Evolutionary conservation across 2,329 filamentous ascomycete species (phyloP), one percentile per base, ranked within the genome.

Genomic region (Diaporthe velutina): DNA sequence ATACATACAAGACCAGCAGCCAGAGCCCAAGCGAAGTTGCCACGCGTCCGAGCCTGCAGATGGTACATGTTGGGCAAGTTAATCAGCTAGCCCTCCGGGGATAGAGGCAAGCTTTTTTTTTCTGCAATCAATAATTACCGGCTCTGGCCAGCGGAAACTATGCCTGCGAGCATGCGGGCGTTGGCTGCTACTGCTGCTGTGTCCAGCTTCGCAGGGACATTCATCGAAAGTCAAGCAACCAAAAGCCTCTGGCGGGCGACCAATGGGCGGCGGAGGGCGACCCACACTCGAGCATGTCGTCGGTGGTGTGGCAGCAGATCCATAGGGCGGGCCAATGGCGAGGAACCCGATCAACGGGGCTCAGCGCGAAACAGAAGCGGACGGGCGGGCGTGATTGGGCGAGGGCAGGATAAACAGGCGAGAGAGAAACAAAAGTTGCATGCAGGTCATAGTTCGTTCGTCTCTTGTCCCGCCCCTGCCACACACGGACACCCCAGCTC

Each of bases 331-430:
- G 25, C 73, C 73, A 75, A 75, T 75, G 50, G 73, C 52, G n/a
- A 33, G 52, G 40, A 17, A 58, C 70, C 68, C 68, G 68, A 68
- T 33, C 17, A n/a, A 22, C 35, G 7, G 60, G 68, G 17, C 48
- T n/a, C 64, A 50, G 71, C 70, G 74, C 74, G 57, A 73, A 70
- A 40, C 10, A n/a, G n/a, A 30, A 30, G 64, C 33, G 61, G 67
- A 33, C 70, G 60, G 74, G 77, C 75, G 76, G 78, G 77, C 76
- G 76, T 76, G 68, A 60, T 45, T 58, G 50, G 55, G 55, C 55
- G 55, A 4, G 30, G 54, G 54, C 28, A 33, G 55, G 33, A 38
- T 38, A 38, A 58, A 40, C 55, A 17, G 55, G 55, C 55, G 33
- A 10, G 9, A n/a, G n/a, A n/a, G n/a, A 57, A 60, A 50, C 25